These are phyloP conservation scores for Alternaria longipes DNA, from an alignment of 2,329 filamentous ascomycete species.

Conservation along the genomic window DNA sequence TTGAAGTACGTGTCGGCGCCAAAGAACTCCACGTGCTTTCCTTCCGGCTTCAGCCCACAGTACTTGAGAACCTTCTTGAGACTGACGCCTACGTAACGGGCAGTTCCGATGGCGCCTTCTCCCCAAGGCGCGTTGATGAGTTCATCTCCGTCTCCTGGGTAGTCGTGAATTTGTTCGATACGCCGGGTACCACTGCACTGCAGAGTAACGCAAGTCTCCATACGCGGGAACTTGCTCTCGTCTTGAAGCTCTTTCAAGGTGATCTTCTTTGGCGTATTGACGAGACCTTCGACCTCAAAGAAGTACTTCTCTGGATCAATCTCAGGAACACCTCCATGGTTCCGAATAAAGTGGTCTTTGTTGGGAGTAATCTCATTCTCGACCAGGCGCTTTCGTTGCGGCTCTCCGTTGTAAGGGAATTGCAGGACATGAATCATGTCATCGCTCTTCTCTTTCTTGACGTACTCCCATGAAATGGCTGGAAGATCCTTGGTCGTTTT, in stretches of 20 bases:
- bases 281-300: conserved; percentile 68
- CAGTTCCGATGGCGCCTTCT: conserved; percentile 72
- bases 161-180: conserved; percentile 72
- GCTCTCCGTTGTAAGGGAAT: conserved; percentile 60
- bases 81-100: conserved; percentile 69
- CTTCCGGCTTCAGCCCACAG: conserved; percentile 66
- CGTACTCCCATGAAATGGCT: conserved; percentile 62
- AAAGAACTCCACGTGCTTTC: conserved; percentile 72
- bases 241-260: conserved; percentile 69
- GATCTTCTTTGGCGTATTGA: conserved; percentile 65
- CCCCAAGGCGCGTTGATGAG: conserved; percentile 54
- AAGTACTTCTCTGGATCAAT: conserved; percentile 67
- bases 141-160: conserved; percentile 74
- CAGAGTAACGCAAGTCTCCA: conserved; percentile 67
- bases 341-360: conserved; percentile 71
- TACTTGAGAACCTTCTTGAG: conserved; percentile 76
- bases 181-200: conserved; percentile 75
- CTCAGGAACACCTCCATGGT: conserved; percentile 75
- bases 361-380: conserved; percentile 70
- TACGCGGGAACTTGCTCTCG: conserved; percentile 67
- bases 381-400: conserved; percentile 62
- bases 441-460: conserved; percentile 55
- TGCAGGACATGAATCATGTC: conserved; percentile 60
- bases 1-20: conserved; percentile 80
- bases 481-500: conserved; percentile 56